Base-by-base conservation (phyloP, 1,284 basidiomycete genomes). In the Erythrobasidium hasegawianum region DNA sequence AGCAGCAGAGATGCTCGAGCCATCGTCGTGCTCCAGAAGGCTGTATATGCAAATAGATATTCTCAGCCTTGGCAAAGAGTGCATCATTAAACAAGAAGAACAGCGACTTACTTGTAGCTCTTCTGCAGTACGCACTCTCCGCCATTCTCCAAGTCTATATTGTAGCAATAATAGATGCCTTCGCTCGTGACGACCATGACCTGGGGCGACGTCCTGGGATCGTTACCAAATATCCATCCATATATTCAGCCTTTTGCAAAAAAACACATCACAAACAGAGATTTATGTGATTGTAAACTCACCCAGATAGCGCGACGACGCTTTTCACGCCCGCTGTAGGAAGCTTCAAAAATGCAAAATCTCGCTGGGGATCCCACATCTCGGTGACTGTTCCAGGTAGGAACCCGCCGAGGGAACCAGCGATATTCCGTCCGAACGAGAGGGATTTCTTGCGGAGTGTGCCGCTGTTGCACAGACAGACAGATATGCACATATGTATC, bases 171-270 rank as follows among this genome's bases (percentile, higher is more conserved):
- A 76, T 97, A 96, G 72, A 91, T 88, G 0, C 95, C 95, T 71
- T 97, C 93, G 0, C 90, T 90, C 0, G 92, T 93, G 58, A 97
- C 86, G 11, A 97, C 93, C 90, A 97, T 96, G 4, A 97, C 89
- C 71, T 97, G 92, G 0, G 95, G 95, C 77, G 90, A 88, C 11
- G 90, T 93, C 14, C 90, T 92, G 71, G n/a, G n/a, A n/a, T n/a
- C n/a, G n/a, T n/a, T n/a, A n/a, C n/a, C n/a, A n/a, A n/a, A n/a
- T n/a, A n/a, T n/a, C n/a, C n/a, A n/a, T n/a, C n/a, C n/a, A n/a
- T n/a, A n/a, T n/a, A n/a, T n/a, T n/a, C n/a, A n/a, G n/a, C n/a
- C n/a, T n/a, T n/a, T n/a, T n/a, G n/a, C n/a, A n/a, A n/a, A n/a
- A n/a, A n/a, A n/a, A n/a, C n/a, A n/a, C n/a, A n/a, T n/a, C n/a